phyloP scores from a whole-genome alignment of 768 basidiomycete species.

The Dacryopinax spathularia region DNA sequence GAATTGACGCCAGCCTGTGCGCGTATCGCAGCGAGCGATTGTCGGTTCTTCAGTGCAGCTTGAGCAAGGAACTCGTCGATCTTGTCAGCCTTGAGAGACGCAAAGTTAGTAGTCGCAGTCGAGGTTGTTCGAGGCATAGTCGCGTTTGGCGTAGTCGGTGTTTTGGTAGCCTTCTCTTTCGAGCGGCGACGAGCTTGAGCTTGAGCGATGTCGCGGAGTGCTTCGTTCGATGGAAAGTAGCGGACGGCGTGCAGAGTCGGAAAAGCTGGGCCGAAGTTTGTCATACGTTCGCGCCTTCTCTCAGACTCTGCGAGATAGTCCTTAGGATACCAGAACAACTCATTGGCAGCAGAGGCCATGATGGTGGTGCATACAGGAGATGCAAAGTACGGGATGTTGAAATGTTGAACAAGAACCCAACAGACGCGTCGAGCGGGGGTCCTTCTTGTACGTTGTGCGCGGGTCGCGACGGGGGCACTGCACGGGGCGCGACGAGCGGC shows the following conservation, averaged over 20 bases:
- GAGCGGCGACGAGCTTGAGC: background rate
- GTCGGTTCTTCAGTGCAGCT: background rate
- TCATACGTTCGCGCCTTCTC: background rate
- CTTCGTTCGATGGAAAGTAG: background rate
- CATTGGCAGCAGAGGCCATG: background rate
- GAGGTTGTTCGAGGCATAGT: background rate
- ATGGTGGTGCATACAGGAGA: background rate
- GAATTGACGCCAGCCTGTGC: background rate
- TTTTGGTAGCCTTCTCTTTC: background rate
- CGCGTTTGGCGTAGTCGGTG: background rate
- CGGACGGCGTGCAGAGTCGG: background rate
- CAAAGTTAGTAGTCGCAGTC: background rate
- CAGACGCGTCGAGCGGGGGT: background rate
- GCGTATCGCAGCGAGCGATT: background rate
- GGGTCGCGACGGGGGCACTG: background rate
- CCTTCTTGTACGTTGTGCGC: background rate
- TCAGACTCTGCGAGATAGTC: background rate
- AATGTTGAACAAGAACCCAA: background rate
- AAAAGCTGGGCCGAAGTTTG: background rate
- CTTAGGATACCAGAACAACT: conserved; percentile 1
- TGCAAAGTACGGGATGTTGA: no score
- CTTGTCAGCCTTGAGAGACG: background rate
- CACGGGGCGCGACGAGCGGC: background rate
- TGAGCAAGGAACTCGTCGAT: background rate
- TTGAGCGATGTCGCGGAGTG: background rate